phyloP scores from a whole-genome alignment of 108 stramenopile genomes.

The Stephanodiscus triporus region DNA sequence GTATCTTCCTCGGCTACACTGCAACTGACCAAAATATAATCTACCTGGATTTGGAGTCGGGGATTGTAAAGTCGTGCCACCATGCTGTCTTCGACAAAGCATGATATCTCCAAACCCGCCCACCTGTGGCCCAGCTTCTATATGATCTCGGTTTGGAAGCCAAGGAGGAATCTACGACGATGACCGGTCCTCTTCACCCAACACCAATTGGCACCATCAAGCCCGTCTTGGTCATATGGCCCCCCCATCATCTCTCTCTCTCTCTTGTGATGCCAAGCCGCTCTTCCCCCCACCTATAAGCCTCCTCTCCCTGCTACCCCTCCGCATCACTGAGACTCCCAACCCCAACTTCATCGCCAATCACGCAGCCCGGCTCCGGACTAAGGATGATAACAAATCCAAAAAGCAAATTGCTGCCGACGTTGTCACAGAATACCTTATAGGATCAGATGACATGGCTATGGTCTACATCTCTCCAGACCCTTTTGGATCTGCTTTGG shows the following conservation, averaged over 20 bases:
- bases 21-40: background rate
- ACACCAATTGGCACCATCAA: background rate
- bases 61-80: background rate
- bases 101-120: background rate
- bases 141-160: background rate
- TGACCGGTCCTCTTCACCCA: background rate
- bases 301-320: no score
- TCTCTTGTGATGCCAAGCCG: no score
- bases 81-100: background rate
- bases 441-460: background rate
- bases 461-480: background rate
- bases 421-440: background rate
- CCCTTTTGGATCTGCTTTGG: background rate
- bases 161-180: background rate
- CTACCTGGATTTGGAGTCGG: background rate
- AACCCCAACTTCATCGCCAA: no score
- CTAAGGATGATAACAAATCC: no score
- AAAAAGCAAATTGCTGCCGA: no score
- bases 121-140: no score
- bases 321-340: no score
- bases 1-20: no score
- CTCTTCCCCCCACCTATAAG: no score
- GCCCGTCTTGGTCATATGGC: no score
- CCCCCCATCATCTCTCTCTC: no score
- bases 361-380: no score